Evolutionary conservation across 768 basidiomycete genomes (phyloP).

Genomic region (Tricholoma terreum): DNA sequence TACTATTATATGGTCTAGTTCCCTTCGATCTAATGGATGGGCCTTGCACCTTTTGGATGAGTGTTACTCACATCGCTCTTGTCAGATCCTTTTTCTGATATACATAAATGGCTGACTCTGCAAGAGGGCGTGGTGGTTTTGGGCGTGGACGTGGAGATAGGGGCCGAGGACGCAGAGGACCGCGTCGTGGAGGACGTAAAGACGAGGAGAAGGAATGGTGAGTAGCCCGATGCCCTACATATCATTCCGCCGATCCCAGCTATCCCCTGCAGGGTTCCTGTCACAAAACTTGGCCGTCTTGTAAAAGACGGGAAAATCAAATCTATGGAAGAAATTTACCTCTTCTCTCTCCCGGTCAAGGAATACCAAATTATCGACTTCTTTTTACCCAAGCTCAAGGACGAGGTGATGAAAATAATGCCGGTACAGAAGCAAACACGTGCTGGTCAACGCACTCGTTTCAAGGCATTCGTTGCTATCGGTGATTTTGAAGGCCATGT

Average conservation of each 20-base stretch:
- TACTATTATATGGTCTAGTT: not conserved
- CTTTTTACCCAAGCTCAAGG: slow-evolving; percentile 99
- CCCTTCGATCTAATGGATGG: slow-evolving; percentile 46
- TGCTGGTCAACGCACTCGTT: slow-evolving; percentile 98
- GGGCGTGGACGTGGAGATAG: slow-evolving; percentile 91
- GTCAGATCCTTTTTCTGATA: slow-evolving; percentile 19
- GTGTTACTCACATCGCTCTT: slow-evolving; percentile 23
- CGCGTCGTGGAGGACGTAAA: slow-evolving; percentile 95
- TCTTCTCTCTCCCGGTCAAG: slow-evolving; percentile 99
- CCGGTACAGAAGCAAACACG: slow-evolving; percentile 99
- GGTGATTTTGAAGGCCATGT: slow-evolving; percentile 99
- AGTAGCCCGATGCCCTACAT: slow-evolving; percentile 20
- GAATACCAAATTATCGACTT: slow-evolving; percentile 99
- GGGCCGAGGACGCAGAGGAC: slow-evolving; percentile 84
- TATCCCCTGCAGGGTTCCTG: slow-evolving; percentile 73
- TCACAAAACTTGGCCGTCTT: slow-evolving; percentile 98
- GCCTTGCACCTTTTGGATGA: slow-evolving; percentile 38
- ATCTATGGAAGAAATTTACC: slow-evolving; percentile 99
- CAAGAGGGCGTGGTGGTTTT: slow-evolving; percentile 69
- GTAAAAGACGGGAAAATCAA: slow-evolving; percentile 99
- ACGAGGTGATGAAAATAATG: slow-evolving; percentile 99
- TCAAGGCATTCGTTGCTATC: slow-evolving; percentile 99
- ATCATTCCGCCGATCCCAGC: slow-evolving; percentile 1
- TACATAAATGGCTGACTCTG: slow-evolving; percentile 75
- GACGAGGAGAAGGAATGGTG: slow-evolving; percentile 99